phyloP scores from a whole-genome alignment of 257 asterid genomes.

The Penstemon davidsonii region DNA sequence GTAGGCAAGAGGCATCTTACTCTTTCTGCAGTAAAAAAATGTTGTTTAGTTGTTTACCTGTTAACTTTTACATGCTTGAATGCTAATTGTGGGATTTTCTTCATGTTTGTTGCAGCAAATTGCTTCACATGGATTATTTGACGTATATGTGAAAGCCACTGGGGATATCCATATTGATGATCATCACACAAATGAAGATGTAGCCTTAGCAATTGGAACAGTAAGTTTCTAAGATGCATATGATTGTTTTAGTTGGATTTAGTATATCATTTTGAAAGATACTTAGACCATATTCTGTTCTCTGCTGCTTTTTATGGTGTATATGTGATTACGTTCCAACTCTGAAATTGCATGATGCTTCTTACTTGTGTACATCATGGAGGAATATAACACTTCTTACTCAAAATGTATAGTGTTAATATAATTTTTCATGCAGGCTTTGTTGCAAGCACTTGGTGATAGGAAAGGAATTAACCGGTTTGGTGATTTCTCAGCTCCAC shows the following conservation, averaged over 20 bases:
- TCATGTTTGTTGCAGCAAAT: conserved; percentile 62
- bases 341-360: conserved; percentile 7
- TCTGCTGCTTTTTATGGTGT: conserved; percentile 8
- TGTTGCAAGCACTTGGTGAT: conserved; percentile 92
- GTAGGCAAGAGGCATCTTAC: conserved; percentile 6
- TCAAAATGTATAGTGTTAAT: not conserved
- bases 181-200: conserved; percentile 95
- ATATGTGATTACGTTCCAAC: not conserved
- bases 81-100: conserved; percentile 25
- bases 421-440: conserved; percentile 51
- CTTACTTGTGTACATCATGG: not conserved
- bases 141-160: conserved; percentile 74
- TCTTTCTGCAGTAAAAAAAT: not conserved
- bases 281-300: not conserved
- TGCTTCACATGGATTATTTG: conserved; percentile 91
- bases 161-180: conserved; percentile 95
- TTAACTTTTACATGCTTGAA: not conserved
- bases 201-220: conserved; percentile 85
- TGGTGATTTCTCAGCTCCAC: conserved; percentile 98
- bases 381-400: too few species aligned
- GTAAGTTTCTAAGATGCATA: conserved; percentile 37
- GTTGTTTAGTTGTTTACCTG: not conserved
- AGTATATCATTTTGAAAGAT: conserved; percentile 5
- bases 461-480: conserved; percentile 90
- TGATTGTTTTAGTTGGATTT: not conserved